Evolutionary conservation across 2,329 filamentous ascomycete genomes (phyloP).

Genomic region (Teratosphaeria destructans): DNA sequence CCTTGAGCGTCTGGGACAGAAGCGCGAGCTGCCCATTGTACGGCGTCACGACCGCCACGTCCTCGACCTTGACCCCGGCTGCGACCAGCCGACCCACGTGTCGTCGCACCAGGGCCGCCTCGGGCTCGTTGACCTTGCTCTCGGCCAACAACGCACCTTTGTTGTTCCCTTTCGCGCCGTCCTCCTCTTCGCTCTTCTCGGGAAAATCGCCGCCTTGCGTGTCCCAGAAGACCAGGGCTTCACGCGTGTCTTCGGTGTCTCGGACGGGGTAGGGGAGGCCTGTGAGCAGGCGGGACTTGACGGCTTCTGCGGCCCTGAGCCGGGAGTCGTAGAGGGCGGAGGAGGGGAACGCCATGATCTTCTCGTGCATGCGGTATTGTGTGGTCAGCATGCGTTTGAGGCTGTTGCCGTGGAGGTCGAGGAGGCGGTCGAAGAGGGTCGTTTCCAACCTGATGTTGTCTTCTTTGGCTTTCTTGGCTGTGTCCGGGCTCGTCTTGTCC

Average conservation of each 20-base stretch:
- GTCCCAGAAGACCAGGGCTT: conserved; percentile 87
- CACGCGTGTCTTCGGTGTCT: conserved; percentile 74
- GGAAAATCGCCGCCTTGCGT: conserved; percentile 77
- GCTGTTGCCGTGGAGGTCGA: conserved; percentile 65
- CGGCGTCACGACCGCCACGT: conserved; percentile 88
- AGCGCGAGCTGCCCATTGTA: conserved; percentile 90
- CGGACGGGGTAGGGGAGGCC: conserved; percentile 68
- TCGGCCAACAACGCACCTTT: conserved; percentile 46
- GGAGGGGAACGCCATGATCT: conserved; percentile 91
- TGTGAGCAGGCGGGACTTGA: conserved; percentile 63
- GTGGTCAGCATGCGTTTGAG: conserved; percentile 95
- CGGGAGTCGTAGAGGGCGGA: conserved; percentile 75
- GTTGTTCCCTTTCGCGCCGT: conserved; percentile 27
- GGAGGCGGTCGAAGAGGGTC: conserved; percentile 85
- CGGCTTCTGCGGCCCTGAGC: conserved; percentile 69
- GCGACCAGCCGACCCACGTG: conserved; percentile 69
- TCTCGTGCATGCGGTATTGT: conserved; percentile 96
- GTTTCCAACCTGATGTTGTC: conserved; percentile 52
- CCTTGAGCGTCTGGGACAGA: conserved; percentile 65
- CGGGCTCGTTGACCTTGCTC: conserved; percentile 87
- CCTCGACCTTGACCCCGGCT: conserved; percentile 67
- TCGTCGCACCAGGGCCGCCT: conserved; percentile 67
- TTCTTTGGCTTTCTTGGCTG: conserved; percentile 25
- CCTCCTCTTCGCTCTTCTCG: conserved; percentile 60
- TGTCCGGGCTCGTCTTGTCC: neutral